Conservation (phyloP, 179 eudicot genomes). For the Gypsophila paniculata region DNA sequence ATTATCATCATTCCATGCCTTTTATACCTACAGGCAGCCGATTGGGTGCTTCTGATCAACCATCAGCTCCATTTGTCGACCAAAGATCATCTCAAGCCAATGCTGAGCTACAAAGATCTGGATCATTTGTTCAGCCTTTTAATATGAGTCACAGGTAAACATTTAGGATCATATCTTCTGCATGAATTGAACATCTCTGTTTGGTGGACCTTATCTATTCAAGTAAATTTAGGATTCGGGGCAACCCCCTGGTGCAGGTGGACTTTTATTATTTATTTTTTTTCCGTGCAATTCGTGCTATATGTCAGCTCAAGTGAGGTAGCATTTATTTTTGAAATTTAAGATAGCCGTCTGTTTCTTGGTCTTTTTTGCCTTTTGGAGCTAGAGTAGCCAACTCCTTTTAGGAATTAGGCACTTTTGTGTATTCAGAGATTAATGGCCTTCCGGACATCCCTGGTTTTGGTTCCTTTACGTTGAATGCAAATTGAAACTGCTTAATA, state of each 20-base stretch:
- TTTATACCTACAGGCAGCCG: slow-evolving; percentile 44
- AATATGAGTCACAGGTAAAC: slow-evolving; percentile 62
- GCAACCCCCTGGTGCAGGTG: not conserved
- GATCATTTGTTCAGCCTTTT: slow-evolving; percentile 55
- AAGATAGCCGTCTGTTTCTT: not conserved
- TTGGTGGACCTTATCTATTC: not conserved
- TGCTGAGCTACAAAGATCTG: slow-evolving; percentile 61
- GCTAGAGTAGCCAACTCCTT: not conserved
- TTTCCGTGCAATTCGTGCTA: not conserved
- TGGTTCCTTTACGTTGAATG: not conserved
- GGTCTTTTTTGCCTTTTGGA: not conserved
- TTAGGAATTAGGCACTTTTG: not conserved
- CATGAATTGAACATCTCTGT: not conserved
- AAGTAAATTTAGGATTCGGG: not conserved
- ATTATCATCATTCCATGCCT: slow-evolving; percentile 51
- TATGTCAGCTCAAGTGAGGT: not conserved
- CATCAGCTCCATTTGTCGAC: slow-evolving; percentile 41
- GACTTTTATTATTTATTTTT: not conserved
- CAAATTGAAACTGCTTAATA: not conserved
- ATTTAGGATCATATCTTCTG: not conserved
- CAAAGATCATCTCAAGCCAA: slow-evolving; percentile 53
- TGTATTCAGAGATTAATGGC: not conserved
- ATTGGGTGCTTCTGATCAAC: slow-evolving; percentile 54
- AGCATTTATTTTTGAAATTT: not conserved
- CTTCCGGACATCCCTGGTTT: not conserved